Percentiles rank a stretch among this genome's conserved stretches.
These are phyloP conservation scores for Sicyos edulis DNA, from an alignment of 306 rosid species.

Conservation along the genomic window DNA sequence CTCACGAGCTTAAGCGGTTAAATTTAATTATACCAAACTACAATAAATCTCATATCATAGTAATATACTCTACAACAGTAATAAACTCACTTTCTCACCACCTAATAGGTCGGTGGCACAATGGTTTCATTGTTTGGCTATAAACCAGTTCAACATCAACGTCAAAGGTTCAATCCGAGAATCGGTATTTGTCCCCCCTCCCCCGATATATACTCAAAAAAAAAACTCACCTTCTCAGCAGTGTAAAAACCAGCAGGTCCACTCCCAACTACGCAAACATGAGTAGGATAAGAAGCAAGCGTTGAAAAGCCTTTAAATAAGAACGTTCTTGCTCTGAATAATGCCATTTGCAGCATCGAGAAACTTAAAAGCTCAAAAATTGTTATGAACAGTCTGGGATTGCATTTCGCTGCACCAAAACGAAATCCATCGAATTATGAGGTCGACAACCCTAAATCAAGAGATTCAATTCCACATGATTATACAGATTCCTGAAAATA, in stretches of 20 bases:
- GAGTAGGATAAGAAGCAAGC: slow-evolving; percentile 38
- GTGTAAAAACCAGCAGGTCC: slow-evolving; percentile 94
- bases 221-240: slow-evolving; percentile 67
- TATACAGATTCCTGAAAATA: not conserved
- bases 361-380: not conserved
- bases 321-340: slow-evolving; percentile 32
- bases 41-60: no score
- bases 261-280: slow-evolving; percentile 85
- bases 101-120: no score
- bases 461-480: not conserved
- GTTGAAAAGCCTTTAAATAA: slow-evolving; percentile 50
- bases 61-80: not conserved
- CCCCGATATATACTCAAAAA: no score
- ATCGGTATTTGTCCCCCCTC: no score
- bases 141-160: no score
- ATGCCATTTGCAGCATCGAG: slow-evolving; percentile 26
- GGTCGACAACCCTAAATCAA: not conserved
- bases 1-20: no score
- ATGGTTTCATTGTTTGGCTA: no score
- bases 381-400: not conserved
- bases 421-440: not conserved
- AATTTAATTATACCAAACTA: no score
- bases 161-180: no score
- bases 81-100: slow-evolving; percentile 53
- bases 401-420: slow-evolving; percentile 4